Conservation (phyloP, 768 basidiomycete species). For the Tylopilus rubrobrunneus region DNA sequence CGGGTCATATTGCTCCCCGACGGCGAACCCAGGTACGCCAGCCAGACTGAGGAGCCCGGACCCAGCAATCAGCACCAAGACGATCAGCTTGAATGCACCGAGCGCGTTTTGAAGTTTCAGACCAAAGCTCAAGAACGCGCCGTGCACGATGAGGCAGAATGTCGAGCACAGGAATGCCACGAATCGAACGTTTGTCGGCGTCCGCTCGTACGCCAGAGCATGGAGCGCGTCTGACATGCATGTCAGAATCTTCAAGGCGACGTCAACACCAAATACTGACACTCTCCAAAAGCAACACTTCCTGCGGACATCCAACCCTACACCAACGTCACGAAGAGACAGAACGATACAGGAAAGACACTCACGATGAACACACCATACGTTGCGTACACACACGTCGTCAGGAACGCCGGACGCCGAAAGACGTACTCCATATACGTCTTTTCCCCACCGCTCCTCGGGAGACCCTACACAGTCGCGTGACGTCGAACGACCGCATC, state of each 20-base stretch:
- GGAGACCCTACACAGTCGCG: constrained; percentile 46
- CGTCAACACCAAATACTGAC: constrained; percentile 31
- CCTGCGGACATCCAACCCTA: constrained; percentile 59
- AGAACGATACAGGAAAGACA: neutral
- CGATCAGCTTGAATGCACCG: constrained; percentile 57
- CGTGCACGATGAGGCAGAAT: constrained; percentile 55
- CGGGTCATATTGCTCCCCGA: constrained; percentile 47
- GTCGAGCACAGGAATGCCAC: constrained; percentile 54
- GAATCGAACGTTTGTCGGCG: constrained; percentile 46
- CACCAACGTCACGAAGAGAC: neutral
- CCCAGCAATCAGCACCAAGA: constrained; percentile 47
- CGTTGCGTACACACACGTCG: constrained; percentile 53
- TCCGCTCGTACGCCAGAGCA: constrained; percentile 44
- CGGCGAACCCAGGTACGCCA: constrained; percentile 46
- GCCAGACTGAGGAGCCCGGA: constrained; percentile 52
- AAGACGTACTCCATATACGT: constrained; percentile 74
- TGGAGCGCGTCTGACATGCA: constrained; percentile 55
- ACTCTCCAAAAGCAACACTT: constrained; percentile 70
- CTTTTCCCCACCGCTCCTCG: constrained; percentile 72
- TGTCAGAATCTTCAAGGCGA: neutral
- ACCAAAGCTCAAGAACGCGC: constrained; percentile 49
- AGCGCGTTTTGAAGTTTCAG: constrained; percentile 61
- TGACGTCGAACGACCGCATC: neutral
- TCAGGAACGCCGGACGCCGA: constrained; percentile 55
- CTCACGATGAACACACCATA: constrained; percentile 58